Percentiles rank a stretch among this genome's conserved stretches.
These are phyloP conservation scores for Globisporangium abappressorium DNA, from an alignment of 352 stramenopile species.

Conservation along the genomic window DNA sequence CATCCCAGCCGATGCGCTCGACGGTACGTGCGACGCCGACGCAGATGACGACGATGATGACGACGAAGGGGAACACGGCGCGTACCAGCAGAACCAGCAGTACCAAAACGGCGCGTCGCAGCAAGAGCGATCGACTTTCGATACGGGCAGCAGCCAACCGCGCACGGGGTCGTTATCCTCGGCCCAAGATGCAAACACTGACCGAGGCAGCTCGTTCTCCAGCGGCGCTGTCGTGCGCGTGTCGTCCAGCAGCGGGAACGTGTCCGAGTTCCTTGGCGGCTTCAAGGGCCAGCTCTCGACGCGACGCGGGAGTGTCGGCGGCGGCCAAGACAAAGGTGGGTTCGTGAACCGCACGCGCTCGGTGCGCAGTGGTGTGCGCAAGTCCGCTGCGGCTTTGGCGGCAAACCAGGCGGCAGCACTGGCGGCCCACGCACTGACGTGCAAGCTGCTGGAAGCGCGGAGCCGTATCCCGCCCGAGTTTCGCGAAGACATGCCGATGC, in stretches of 20 bases:
- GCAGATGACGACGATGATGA: conserved; percentile 22
- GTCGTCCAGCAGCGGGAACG: conserved; percentile 40
- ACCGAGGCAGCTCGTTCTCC: conserved; percentile 9
- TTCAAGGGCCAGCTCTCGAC: conserved; percentile 52
- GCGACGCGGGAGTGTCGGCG: conserved; percentile 24
- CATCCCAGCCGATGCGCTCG: conserved; percentile 9
- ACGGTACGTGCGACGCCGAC: background rate
- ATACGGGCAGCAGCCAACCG: background rate
- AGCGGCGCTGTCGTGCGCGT: conserved; percentile 27
- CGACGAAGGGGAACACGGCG: conserved; percentile 5
- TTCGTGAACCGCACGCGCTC: conserved; percentile 45
- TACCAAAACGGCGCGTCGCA: background rate
- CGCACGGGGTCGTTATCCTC: background rate
- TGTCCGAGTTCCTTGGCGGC: conserved; percentile 65
- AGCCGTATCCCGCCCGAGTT: conserved; percentile 62
- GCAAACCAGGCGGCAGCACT: conserved; percentile 18
- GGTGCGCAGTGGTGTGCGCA: conserved; percentile 35
- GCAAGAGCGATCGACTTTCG: conserved; percentile 16
- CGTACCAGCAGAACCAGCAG: background rate
- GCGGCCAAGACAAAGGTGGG: conserved; percentile 17
- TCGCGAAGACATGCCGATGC: conserved; percentile 37
- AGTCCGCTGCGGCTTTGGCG: conserved; percentile 27
- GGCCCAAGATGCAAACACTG: background rate
- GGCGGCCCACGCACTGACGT: conserved; percentile 34
- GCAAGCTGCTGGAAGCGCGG: conserved; percentile 45